These are phyloP conservation scores for Achaetomiella virescens DNA, from an alignment of 495 filamentous ascomycete genomes.

Conservation along the genomic window DNA sequence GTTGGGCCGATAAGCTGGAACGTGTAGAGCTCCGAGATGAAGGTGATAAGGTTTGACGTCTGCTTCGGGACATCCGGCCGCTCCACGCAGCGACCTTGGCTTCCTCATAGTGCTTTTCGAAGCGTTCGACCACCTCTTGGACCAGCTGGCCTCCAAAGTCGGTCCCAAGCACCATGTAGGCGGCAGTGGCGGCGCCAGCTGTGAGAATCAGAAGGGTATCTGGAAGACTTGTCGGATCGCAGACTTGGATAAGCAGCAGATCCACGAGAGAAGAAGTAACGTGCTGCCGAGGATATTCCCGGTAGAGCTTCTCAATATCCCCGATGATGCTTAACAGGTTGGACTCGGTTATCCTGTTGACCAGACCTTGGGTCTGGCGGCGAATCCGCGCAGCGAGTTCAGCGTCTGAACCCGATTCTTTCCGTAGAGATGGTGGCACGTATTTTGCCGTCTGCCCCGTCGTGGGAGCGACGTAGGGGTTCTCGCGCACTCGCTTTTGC, in stretches of 20 bases:
- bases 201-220: slow-evolving; percentile 89
- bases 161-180: slow-evolving; percentile 78
- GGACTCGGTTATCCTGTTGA: slow-evolving; percentile 89
- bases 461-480: slow-evolving; percentile 48
- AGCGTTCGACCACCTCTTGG: slow-evolving; percentile 66
- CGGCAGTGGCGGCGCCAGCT: slow-evolving; percentile 80
- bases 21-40: slow-evolving; percentile 83
- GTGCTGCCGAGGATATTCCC: slow-evolving; percentile 69
- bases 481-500: slow-evolving; percentile 38
- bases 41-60: slow-evolving; percentile 68
- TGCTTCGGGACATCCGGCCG: slow-evolving; percentile 54
- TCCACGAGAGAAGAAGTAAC: slow-evolving; percentile 73
- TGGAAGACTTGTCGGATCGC: slow-evolving; percentile 65
- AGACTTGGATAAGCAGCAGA: slow-evolving; percentile 66
- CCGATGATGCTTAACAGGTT: slow-evolving; percentile 74
- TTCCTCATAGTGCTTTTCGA: slow-evolving; percentile 48
- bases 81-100: slow-evolving; percentile 41
- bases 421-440: slow-evolving; percentile 78
- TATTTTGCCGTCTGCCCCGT: slow-evolving; percentile 54
- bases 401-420: slow-evolving; percentile 51
- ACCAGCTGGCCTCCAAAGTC: slow-evolving; percentile 84
- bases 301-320: slow-evolving; percentile 78
- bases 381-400: slow-evolving; percentile 65
- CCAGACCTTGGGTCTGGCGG: slow-evolving; percentile 75
- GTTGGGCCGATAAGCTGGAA: slow-evolving; percentile 78